These are phyloP conservation scores for Solanum bulbocastanum DNA, from an alignment of 257 asterid species.

Conservation along the genomic window DNA sequence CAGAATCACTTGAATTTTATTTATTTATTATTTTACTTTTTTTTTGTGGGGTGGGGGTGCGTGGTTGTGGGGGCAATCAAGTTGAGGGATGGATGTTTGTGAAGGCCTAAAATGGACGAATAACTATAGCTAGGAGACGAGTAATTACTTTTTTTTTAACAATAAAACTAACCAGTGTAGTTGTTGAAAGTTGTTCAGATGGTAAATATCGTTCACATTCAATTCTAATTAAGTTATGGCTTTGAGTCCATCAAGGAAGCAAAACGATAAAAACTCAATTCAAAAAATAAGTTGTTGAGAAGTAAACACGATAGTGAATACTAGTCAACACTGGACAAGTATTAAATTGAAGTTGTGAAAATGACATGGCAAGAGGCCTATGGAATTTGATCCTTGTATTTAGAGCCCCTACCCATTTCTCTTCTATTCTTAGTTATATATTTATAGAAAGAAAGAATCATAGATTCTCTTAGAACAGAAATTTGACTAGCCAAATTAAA, in stretches of 20 bases:
- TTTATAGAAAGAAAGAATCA: not conserved
- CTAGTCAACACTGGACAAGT: not conserved
- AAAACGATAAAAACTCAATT: no score
- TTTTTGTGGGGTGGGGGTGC: fast-evolving
- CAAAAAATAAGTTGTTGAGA: not conserved
- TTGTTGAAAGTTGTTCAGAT: not conserved
- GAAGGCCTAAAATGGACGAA: no score
- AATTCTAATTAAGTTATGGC: not conserved
- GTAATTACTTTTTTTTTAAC: no score
- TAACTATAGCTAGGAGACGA: no score
- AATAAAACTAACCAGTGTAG: not conserved
- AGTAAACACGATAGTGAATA: not conserved
- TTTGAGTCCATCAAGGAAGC: no score
- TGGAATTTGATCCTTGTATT: not conserved
- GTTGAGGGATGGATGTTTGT: no score
- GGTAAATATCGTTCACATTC: not conserved
- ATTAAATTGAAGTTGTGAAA: not conserved
- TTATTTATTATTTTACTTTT: no score
- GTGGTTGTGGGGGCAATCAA: no score
- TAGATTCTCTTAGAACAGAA: not conserved
- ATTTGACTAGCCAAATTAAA: not conserved
- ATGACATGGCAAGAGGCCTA: not conserved
- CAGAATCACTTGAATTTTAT: no score
- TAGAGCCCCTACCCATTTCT: not conserved
- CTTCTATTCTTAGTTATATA: not conserved